phyloP scores from a whole-genome alignment of 2,329 filamentous ascomycete species.

The Chaetomiaceae sp. region DNA sequence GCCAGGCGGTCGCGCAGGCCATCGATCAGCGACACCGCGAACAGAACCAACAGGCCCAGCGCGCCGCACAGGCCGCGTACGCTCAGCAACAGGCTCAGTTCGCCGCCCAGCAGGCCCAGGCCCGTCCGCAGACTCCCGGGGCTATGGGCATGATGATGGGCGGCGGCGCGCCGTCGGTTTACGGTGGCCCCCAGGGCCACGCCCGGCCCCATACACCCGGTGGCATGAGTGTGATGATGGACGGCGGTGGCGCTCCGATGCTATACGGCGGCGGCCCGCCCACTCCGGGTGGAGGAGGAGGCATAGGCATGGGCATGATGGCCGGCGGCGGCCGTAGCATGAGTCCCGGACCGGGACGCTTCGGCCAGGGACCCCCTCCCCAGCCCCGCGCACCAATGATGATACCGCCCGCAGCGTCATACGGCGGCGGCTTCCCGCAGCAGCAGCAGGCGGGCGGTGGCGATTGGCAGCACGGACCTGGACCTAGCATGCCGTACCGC shows the following conservation, averaged over 20 bases:
- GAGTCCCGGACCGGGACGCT: constrained; percentile 18
- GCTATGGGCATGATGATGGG: constrained; percentile 19
- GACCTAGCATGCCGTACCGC: constrained; percentile 16
- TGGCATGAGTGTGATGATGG: constrained; percentile 1
- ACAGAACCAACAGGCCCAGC: constrained; percentile 30
- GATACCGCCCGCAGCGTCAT: constrained; percentile 17
- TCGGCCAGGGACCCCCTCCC: constrained; percentile 14
- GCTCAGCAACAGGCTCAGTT: constrained; percentile 30
- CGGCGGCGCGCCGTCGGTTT: not conserved
- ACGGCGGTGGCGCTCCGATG: not conserved
- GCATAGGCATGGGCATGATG: constrained; percentile 14
- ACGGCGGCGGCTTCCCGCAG: constrained; percentile 12
- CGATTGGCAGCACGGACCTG: constrained; percentile 16
- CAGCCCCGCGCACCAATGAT: constrained; percentile 20
- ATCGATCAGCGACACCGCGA: constrained; percentile 58
- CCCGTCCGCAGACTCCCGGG: constrained; percentile 23
- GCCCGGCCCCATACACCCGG: constrained; percentile 6
- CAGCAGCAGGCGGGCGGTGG: too few relatives aligned
- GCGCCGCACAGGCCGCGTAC: constrained; percentile 31
- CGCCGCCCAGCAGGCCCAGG: constrained; percentile 17
- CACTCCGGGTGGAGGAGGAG: too few relatives aligned
- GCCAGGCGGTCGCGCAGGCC: constrained; percentile 65
- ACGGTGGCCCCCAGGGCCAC: not conserved
- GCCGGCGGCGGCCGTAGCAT: constrained; percentile 15
- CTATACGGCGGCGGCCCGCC: not conserved